These are phyloP conservation scores for Casuarina glauca DNA, from an alignment of 306 rosid species.

Conservation along the genomic window DNA sequence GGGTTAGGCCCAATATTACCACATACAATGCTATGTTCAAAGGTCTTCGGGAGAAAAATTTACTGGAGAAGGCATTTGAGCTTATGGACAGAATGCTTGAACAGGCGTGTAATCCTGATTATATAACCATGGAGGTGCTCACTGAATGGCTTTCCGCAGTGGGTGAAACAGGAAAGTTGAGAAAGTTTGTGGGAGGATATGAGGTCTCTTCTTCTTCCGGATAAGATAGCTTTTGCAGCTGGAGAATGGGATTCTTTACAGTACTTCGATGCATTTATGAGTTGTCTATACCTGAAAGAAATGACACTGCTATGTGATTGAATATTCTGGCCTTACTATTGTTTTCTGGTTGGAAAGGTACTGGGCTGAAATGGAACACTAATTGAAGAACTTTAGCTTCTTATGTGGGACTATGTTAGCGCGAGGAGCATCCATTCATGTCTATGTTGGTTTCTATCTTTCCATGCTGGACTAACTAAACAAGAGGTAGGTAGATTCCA, in stretches of 20 bases:
- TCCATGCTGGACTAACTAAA: not conserved
- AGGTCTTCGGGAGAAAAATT: slow-evolving; percentile 46
- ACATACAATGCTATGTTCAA: slow-evolving; percentile 69
- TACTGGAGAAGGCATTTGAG: slow-evolving; percentile 51
- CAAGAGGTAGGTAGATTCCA: not conserved
- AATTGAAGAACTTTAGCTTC: not conserved
- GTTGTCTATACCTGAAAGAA: not conserved
- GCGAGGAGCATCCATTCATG: not conserved
- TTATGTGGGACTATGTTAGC: not conserved
- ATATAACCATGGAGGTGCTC: slow-evolving; percentile 69
- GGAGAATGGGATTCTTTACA: slow-evolving; percentile 8
- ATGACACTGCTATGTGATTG: not conserved
- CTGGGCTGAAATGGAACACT: not conserved
- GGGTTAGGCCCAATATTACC: slow-evolving; percentile 54
- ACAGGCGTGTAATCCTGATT: slow-evolving; percentile 66
- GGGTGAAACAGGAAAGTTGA: slow-evolving; percentile 51
- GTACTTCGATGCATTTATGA: not conserved
- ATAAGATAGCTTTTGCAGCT: slow-evolving; percentile 2
- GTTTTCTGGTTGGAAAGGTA: not conserved
- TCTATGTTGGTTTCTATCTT: not conserved
- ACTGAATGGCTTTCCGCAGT: slow-evolving; percentile 69
- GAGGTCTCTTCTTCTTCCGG: slow-evolving; percentile 35
- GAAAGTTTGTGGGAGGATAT: slow-evolving; percentile 45
- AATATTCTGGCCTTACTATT: not conserved
- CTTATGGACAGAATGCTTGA: slow-evolving; percentile 69